A percentile compares a stretch with the other conserved stretches of the same genome.
Evolutionary conservation across 495 filamentous ascomycete genomes (phyloP).

Genomic region (Pyrenula massariospora): DNA sequence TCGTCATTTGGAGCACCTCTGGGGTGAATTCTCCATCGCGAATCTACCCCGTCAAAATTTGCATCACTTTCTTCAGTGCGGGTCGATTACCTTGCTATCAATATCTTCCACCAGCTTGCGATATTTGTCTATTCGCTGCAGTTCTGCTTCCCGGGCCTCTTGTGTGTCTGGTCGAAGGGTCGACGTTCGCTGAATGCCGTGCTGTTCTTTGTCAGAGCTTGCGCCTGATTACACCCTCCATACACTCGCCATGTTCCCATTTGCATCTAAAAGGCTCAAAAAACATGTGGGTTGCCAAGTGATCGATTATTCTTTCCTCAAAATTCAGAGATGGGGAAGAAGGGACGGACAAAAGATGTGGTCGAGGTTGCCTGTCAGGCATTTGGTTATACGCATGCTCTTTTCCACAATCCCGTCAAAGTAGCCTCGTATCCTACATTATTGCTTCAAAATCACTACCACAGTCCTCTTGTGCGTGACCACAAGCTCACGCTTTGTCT

Average conservation of each 20-base stretch:
- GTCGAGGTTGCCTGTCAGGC: neutral
- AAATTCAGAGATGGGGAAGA: neutral
- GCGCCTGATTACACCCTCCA: too few species aligned
- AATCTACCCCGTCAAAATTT: conserved; percentile 27
- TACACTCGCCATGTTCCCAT: conserved; percentile 17
- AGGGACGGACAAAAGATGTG: neutral
- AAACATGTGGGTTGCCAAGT: too few species aligned
- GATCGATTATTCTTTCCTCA: neutral
- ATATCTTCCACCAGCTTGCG: conserved; percentile 56
- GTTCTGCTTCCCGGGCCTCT: conserved; percentile 55
- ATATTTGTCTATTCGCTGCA: conserved; percentile 69
- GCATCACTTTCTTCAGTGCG: neutral
- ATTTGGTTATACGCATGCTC: neutral
- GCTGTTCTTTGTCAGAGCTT: too few species aligned
- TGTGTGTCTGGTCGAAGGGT: conserved; percentile 44
- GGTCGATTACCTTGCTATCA: conserved; percentile 36
- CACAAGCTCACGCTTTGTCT: neutral
- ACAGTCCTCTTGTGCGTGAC: too few species aligned
- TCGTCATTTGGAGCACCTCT: conserved; percentile 61
- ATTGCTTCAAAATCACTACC: neutral
- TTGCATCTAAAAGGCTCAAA: too few species aligned
- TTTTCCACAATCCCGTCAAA: neutral
- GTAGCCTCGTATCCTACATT: neutral
- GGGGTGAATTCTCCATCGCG: conserved; percentile 44
- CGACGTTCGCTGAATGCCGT: conserved; percentile 61